Evolutionary conservation across 2,329 filamentous ascomycete species (phyloP).

Genomic region (Gnomoniopsis smithogilvyi): DNA sequence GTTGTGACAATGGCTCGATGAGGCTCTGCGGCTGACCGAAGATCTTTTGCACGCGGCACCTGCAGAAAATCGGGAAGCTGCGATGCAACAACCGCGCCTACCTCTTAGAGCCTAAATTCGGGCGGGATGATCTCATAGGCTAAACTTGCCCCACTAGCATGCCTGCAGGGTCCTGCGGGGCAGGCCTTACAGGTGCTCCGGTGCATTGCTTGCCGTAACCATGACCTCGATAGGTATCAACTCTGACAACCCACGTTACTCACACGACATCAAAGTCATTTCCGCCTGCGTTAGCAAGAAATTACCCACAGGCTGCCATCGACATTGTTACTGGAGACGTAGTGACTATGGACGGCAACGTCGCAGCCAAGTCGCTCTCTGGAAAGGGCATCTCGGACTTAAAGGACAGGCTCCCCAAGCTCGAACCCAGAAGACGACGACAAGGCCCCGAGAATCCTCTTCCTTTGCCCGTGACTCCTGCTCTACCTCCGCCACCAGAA

Average conservation of each 20-base stretch:
- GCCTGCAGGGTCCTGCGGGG: slow-evolving; percentile 2
- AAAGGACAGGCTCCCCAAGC: slow-evolving; percentile 60
- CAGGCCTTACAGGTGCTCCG: not conserved
- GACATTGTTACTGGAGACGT: too few relatives aligned
- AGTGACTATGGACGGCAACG: not conserved
- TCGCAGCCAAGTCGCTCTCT: not conserved
- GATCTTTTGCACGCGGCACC: slow-evolving; percentile 1
- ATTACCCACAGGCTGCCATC: too few relatives aligned
- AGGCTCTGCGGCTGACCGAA: slow-evolving; percentile 9
- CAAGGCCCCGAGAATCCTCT: slow-evolving; percentile 48
- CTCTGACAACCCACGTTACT: not conserved
- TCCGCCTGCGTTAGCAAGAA: too few relatives aligned
- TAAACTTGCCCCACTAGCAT: slow-evolving; percentile 7
- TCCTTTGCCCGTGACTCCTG: slow-evolving; percentile 73
- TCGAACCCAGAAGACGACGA: slow-evolving; percentile 61
- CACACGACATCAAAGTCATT: not conserved
- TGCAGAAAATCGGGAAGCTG: not conserved
- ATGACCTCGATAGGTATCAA: too few relatives aligned
- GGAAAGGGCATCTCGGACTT: slow-evolving; percentile 40
- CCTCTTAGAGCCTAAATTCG: not conserved
- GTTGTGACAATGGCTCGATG: not conserved
- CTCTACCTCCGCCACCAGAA: slow-evolving; percentile 62
- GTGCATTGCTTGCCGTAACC: not conserved
- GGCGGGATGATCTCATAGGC: slow-evolving; percentile 16
- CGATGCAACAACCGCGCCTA: not conserved